These are phyloP conservation scores for Saitozyma podzolica DNA, from an alignment of 768 basidiomycete species.

Conservation along the genomic window DNA sequence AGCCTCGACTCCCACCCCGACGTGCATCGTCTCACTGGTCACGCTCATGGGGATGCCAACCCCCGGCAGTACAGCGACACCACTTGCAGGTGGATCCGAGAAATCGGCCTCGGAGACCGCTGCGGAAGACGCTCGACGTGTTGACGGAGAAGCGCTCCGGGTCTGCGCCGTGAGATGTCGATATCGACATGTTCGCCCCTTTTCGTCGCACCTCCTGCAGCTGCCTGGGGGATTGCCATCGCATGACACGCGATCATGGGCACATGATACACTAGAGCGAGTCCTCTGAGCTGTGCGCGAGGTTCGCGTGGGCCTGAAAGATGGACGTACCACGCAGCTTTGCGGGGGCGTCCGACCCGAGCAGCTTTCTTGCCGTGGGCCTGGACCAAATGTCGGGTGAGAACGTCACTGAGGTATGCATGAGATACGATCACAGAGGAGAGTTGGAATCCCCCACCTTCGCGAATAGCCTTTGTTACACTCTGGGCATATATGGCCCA, in stretches of 20 bases:
- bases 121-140: too few relatives aligned
- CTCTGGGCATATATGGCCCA: too few relatives aligned
- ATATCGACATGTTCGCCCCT: not conserved
- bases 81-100: too few relatives aligned
- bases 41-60: too few relatives aligned
- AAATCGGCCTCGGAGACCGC: too few relatives aligned
- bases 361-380: conserved; percentile 6
- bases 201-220: too few relatives aligned
- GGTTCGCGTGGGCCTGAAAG: too few relatives aligned
- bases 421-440: not conserved
- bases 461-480: conserved; percentile 6
- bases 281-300: too few relatives aligned
- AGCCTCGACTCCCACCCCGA: too few relatives aligned
- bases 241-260: conserved; percentile 4
- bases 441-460: conserved; percentile 7
- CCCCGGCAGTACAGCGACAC: too few relatives aligned
- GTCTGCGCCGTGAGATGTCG: not conserved
- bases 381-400: conserved; percentile 8
- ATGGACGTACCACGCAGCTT: conserved; percentile 13
- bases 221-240: not conserved
- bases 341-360: conserved; percentile 11
- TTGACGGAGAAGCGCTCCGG: too few relatives aligned
- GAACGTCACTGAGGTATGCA: conserved; percentile 8
- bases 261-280: not conserved
- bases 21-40: too few relatives aligned